phyloP scores from a whole-genome alignment of 208 protist genomes.

The Leishmania mexicana region DNA sequence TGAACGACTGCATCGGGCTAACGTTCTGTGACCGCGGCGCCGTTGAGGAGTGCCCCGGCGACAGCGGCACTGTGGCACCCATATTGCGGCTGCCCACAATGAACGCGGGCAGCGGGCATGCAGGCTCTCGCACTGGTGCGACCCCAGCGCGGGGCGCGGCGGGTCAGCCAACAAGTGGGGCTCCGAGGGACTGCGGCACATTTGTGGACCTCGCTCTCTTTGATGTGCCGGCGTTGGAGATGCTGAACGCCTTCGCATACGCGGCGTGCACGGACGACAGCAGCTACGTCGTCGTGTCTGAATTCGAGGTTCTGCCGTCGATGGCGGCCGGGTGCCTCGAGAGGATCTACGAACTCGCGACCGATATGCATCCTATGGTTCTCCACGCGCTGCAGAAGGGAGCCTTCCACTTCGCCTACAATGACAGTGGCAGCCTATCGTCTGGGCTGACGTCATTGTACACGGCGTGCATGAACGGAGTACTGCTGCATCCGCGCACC shows the following conservation, averaged over 20 bases:
- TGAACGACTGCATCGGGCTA: constrained; percentile 82
- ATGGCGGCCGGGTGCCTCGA: constrained; percentile 76
- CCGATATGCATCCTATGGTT: constrained; percentile 65
- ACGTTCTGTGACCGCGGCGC: constrained; percentile 56
- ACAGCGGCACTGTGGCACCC: neutral
- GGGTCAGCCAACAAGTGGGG: neutral
- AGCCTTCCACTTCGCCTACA: constrained; percentile 45
- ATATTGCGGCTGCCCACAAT: constrained; percentile 7
- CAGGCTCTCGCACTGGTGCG: no score
- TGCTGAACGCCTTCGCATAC: constrained; percentile 80
- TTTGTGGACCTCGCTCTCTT: constrained; percentile 16
- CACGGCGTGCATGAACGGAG: constrained; percentile 69
- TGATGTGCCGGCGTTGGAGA: constrained; percentile 45
- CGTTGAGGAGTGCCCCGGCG: constrained; percentile 18
- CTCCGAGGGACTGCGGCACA: neutral
- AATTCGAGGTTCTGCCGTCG: constrained; percentile 80
- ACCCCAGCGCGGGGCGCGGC: neutral
- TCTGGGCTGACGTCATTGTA: constrained; percentile 56
- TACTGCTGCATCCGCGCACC: constrained; percentile 73
- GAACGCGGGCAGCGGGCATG: neutral
- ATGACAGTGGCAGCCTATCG: neutral
- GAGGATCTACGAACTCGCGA: constrained; percentile 70
- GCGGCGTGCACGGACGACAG: constrained; percentile 53
- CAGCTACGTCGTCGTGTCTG: constrained; percentile 67
- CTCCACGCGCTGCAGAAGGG: constrained; percentile 44